Conservation (phyloP, 768 basidiomycete genomes). For the Mycena rosella region DNA sequence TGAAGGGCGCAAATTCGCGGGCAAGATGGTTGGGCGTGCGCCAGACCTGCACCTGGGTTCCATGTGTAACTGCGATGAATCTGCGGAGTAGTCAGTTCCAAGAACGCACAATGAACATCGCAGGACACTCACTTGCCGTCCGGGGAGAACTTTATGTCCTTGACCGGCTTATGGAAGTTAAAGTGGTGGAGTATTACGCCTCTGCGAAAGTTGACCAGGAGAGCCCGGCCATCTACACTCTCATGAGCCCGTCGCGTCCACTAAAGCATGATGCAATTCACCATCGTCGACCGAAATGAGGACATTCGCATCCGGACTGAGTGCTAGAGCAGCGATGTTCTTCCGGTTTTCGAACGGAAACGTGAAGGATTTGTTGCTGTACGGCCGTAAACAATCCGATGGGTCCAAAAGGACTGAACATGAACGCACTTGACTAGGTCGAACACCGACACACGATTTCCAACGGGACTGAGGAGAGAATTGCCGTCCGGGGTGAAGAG, state of each 20-base stretch:
- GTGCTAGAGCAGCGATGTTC: slow-evolving; percentile 89
- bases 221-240: slow-evolving; percentile 88
- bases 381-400: slow-evolving; percentile 1
- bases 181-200: slow-evolving; percentile 93
- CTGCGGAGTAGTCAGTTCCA: slow-evolving; percentile 50
- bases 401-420: slow-evolving; percentile 10
- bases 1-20: slow-evolving; percentile 97
- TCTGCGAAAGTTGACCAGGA: slow-evolving; percentile 91
- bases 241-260: neutral
- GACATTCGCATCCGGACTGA: slow-evolving; percentile 91
- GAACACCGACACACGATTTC: slow-evolving; percentile 96
- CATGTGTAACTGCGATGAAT: slow-evolving; percentile 96
- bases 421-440: slow-evolving; percentile 96
- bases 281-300: slow-evolving; percentile 95
- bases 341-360: slow-evolving; percentile 95
- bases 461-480: slow-evolving; percentile 92
- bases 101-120: neutral
- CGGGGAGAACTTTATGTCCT: slow-evolving; percentile 90
- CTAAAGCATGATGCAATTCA: slow-evolving; percentile 46
- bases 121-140: slow-evolving; percentile 81
- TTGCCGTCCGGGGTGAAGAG: slow-evolving; percentile 96
- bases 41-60: slow-evolving; percentile 94
- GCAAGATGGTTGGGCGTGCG: slow-evolving; percentile 93
- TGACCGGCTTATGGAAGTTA: slow-evolving; percentile 91
- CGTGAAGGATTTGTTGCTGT: slow-evolving; percentile 94